Percentiles rank a stretch among this genome's conserved stretches.
Conservation (phyloP, 1,139 yeast genomes). For the Yamadazyma kanchanaburiensis region DNA sequence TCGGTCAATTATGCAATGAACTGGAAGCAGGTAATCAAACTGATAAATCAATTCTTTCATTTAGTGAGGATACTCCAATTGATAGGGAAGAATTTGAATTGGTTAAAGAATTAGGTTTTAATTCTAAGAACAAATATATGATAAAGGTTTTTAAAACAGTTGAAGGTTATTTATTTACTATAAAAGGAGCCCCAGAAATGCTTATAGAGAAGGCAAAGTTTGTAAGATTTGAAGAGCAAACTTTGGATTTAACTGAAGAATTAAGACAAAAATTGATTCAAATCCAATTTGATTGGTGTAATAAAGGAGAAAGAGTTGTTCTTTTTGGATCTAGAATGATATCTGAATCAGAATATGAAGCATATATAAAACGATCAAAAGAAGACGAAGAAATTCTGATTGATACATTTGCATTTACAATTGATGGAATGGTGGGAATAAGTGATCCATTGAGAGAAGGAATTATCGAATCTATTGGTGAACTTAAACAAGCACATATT, state of each 20-base stretch:
- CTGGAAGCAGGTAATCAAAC: slow-evolving; percentile 42
- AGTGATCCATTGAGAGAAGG: slow-evolving; percentile 51
- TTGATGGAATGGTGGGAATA: slow-evolving; percentile 47
- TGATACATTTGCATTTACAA: slow-evolving; percentile 16
- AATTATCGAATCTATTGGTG: slow-evolving; percentile 33
- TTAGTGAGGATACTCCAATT: slow-evolving; percentile 17
- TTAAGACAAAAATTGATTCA: slow-evolving; percentile 16
- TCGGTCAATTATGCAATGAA: slow-evolving; percentile 41
- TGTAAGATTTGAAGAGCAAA: slow-evolving; percentile 14
- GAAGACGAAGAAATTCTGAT: slow-evolving; percentile 13
- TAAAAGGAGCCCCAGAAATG: slow-evolving; percentile 54
- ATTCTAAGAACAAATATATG: slow-evolving; percentile 50
- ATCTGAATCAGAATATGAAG: slow-evolving; percentile 1
- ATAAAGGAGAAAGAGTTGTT: slow-evolving; percentile 45
- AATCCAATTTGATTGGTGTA: slow-evolving; percentile 37
- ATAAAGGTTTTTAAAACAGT: slow-evolving; percentile 22
- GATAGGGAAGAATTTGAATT: slow-evolving; percentile 4
- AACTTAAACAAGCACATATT: slow-evolving; percentile 46
- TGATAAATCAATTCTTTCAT: slow-evolving; percentile 42
- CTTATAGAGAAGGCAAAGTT: slow-evolving; percentile 30
- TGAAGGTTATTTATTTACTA: slow-evolving; percentile 22
- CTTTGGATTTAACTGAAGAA: slow-evolving; percentile 12
- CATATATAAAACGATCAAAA: slow-evolving; percentile 6
- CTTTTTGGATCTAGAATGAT: slow-evolving; percentile 29
- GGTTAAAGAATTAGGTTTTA: slow-evolving; percentile 37